Percentiles rank a stretch among this genome's conserved stretches.
Evolutionary conservation across 768 basidiomycete species (phyloP).

Genomic region (Auriscalpium orientale): DNA sequence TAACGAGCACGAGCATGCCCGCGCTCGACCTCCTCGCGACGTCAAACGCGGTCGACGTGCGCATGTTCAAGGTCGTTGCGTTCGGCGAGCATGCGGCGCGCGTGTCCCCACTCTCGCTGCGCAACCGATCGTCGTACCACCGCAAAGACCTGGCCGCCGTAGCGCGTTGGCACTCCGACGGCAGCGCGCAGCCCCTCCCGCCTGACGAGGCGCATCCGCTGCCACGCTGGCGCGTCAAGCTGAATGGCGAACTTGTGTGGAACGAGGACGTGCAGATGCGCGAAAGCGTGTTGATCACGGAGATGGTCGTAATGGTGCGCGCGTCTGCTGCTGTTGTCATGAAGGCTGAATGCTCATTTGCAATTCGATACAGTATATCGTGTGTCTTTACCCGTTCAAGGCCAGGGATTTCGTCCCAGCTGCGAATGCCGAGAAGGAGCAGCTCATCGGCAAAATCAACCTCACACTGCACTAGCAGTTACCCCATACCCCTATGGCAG

Average conservation of each 20-base stretch:
- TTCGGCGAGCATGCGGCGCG: conserved; percentile 5
- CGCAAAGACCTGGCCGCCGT: background rate
- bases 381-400: background rate
- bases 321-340: background rate
- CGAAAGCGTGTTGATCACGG: conserved; percentile 1
- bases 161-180: conserved; percentile 3
- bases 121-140: background rate
- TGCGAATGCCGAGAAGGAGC: background rate
- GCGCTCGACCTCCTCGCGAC: conserved; percentile 3
- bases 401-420: background rate
- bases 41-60: conserved; percentile 4
- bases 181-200: background rate
- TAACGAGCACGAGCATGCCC: conserved; percentile 1
- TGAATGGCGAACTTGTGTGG: conserved; percentile 1
- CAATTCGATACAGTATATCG: background rate
- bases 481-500: too few species aligned
- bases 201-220: background rate
- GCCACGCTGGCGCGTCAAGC: conserved; percentile 2
- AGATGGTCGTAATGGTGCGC: conserved; percentile 6
- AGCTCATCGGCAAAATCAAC: background rate
- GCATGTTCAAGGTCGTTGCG: conserved; percentile 3
- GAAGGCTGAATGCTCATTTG: background rate
- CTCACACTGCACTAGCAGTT: background rate
- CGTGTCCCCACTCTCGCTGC: background rate
- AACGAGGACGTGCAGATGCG: background rate